phyloP scores from a whole-genome alignment of 371 early-diverging fungal genomes.

The Gilbertella persicaria region DNA sequence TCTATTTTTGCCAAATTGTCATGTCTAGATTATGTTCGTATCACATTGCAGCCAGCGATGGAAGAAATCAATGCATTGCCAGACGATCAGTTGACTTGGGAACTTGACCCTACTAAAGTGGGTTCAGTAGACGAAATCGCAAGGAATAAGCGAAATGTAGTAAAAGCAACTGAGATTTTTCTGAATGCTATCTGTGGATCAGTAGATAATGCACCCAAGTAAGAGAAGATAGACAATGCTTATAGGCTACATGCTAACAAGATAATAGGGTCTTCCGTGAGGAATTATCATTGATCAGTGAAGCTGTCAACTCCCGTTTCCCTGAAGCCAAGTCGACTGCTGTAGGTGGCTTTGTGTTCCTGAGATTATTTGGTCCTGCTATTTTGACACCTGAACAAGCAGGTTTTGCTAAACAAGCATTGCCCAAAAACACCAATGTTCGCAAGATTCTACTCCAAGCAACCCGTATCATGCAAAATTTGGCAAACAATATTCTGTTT shows the following conservation, averaged over 20 bases:
- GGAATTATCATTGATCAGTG: slow-evolving; percentile 74
- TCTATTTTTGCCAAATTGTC: slow-evolving; percentile 76
- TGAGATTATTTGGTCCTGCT: slow-evolving; percentile 92
- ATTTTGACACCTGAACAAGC: slow-evolving; percentile 83
- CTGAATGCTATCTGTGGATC: slow-evolving; percentile 83
- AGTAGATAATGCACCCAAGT: slow-evolving; percentile 64
- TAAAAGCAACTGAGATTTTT: slow-evolving; percentile 71
- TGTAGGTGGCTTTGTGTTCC: slow-evolving; percentile 93
- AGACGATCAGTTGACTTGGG: slow-evolving; percentile 60
- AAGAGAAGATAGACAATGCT: slow-evolving; percentile 1
- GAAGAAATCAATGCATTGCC: slow-evolving; percentile 51
- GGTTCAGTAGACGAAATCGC: slow-evolving; percentile 58
- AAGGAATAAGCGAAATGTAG: slow-evolving; percentile 78
- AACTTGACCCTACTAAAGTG: slow-evolving; percentile 83
- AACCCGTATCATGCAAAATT: slow-evolving; percentile 92
- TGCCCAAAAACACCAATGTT: slow-evolving; percentile 41
- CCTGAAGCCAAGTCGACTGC: slow-evolving; percentile 84
- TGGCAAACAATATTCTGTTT: slow-evolving; percentile 92
- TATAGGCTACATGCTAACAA: slow-evolving; percentile 15
- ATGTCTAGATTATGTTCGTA: slow-evolving; percentile 79
- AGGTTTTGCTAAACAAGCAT: slow-evolving; percentile 43
- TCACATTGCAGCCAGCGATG: slow-evolving; percentile 79
- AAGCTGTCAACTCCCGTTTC: slow-evolving; percentile 78
- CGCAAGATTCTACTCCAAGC: slow-evolving; percentile 85
- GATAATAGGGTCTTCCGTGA: slow-evolving; percentile 61